Evolutionary conservation across 495 filamentous ascomycete genomes (phyloP).

Genomic region (Melanomma pulvis-pyrius): DNA sequence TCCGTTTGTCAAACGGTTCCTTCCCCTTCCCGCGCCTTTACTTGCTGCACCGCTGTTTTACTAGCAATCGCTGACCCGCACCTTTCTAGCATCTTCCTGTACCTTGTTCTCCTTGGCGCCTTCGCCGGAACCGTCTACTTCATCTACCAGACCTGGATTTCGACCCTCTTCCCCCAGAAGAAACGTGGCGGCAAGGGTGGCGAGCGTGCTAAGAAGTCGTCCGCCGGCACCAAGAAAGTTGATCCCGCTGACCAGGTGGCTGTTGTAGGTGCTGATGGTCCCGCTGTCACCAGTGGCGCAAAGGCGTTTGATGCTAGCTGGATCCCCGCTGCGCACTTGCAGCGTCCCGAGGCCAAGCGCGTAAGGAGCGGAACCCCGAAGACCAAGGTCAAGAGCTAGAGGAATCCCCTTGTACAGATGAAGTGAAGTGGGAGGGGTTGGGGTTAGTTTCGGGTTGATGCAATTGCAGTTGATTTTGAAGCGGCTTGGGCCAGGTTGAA

Average conservation of each 20-base stretch:
- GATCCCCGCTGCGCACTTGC: conserved; percentile 91
- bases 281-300: conserved; percentile 65
- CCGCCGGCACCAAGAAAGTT: conserved; percentile 65
- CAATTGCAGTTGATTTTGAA: neutral
- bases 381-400: conserved; percentile 47
- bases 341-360: conserved; percentile 77
- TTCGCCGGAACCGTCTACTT: conserved; percentile 86
- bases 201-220: conserved; percentile 60
- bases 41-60: conserved; percentile 21
- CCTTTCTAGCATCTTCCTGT: conserved; percentile 77
- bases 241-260: conserved; percentile 61
- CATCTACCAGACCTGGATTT: conserved; percentile 97
- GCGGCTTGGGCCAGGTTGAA: neutral
- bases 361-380: conserved; percentile 63
- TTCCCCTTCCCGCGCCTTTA: conserved; percentile 1
- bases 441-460: neutral
- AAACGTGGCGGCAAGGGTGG: conserved; percentile 66
- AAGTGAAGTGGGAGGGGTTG: neutral
- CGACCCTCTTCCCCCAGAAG: conserved; percentile 93
- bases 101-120: conserved; percentile 80
- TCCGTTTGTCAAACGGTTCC: no score
- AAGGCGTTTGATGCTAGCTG: conserved; percentile 92
- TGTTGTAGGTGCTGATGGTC: conserved; percentile 69
- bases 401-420: neutral
- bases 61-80: neutral